Percentiles rank a stretch among this genome's conserved stretches.
Evolutionary conservation across 2,329 filamentous ascomycete species (phyloP).

Genomic region (Talaromyces sp.): DNA sequence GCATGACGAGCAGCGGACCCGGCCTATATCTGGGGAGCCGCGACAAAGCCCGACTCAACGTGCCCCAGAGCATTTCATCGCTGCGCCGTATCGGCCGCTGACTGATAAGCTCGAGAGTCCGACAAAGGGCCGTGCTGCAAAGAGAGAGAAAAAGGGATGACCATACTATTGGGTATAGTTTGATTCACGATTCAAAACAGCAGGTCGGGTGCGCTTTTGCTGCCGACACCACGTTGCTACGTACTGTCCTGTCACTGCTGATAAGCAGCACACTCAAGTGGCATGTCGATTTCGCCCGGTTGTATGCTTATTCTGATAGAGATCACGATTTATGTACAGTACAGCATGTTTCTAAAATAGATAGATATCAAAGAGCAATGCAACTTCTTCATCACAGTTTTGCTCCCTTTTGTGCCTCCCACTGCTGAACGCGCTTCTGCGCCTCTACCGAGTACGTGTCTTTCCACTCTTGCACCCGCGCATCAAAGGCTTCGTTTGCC

Average conservation of each 20-base stretch:
- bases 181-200: not conserved
- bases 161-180: not conserved
- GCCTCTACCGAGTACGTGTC: constrained; percentile 36
- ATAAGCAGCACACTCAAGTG: not conserved
- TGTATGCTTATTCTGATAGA: not conserved
- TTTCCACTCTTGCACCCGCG: constrained; percentile 48
- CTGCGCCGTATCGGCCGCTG: constrained; percentile 57
- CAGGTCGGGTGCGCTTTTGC: not conserved
- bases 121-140: constrained; percentile 23
- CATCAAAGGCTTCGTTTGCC: constrained; percentile 39
- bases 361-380: not conserved
- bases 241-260: too few species aligned
- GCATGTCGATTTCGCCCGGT: not conserved
- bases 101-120: constrained; percentile 45
- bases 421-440: constrained; percentile 47
- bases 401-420: constrained; percentile 36
- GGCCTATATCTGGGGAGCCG: constrained; percentile 49
- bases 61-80: constrained; percentile 48
- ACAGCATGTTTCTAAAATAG: not conserved
- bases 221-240: not conserved
- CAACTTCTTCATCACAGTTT: constrained; percentile 7
- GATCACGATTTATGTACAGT: not conserved
- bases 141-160: constrained; percentile 31
- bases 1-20: constrained; percentile 70
- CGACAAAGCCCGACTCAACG: constrained; percentile 26